Conservation (phyloP, 257 asterid species). For the Gardenia jasminoides region DNA sequence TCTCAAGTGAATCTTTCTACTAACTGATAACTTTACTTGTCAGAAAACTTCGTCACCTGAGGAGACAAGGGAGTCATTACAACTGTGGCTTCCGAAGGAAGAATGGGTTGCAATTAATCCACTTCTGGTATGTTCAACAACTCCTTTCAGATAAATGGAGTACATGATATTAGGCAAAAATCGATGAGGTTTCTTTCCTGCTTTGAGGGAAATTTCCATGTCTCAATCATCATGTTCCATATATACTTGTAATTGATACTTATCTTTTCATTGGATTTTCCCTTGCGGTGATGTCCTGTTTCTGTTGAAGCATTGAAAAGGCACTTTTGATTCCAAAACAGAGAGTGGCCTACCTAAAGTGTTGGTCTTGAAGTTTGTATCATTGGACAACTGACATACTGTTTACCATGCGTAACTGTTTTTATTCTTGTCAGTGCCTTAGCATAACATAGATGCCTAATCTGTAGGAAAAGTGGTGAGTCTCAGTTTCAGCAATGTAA, state of each 20-base stretch:
- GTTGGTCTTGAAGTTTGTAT: background rate
- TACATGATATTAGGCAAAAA: background rate
- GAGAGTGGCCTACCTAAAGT: background rate
- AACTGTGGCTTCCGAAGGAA: slow-evolving; percentile 96
- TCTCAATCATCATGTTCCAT: background rate
- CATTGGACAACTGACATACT: background rate
- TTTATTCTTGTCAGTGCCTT: background rate
- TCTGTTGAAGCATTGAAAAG: background rate
- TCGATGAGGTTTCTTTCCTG: background rate
- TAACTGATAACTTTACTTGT: slow-evolving; percentile 4
- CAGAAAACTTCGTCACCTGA: slow-evolving; percentile 84
- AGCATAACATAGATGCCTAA: background rate
- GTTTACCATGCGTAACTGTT: background rate
- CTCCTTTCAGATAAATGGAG: background rate
- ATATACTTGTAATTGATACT: background rate
- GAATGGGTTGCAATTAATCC: slow-evolving; percentile 98
- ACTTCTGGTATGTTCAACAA: slow-evolving; percentile 60
- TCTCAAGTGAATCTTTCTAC: background rate
- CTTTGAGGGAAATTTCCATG: background rate
- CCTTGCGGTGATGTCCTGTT: background rate
- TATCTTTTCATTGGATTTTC: background rate
- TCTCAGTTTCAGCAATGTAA: no score
- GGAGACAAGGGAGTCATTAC: slow-evolving; percentile 84
- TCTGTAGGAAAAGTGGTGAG: background rate
- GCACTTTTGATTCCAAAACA: background rate